A percentile compares a stretch with the other conserved stretches of the same genome.
Evolutionary conservation across 2,329 filamentous ascomycete genomes (phyloP).

Genomic region (Aspergillus sp.): DNA sequence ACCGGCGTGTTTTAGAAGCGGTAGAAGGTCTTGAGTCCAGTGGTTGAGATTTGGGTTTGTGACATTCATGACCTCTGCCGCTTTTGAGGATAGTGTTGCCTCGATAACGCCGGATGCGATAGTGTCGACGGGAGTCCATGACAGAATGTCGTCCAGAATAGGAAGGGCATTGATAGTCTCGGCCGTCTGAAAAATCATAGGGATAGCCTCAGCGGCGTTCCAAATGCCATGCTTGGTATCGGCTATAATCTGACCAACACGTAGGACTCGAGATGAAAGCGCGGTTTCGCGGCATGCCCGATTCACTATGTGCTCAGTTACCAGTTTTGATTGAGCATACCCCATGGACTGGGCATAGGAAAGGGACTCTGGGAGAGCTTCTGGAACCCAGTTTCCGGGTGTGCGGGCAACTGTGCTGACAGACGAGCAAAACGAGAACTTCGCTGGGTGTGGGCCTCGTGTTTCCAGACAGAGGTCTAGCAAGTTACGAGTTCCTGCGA

Average conservation of each 20-base stretch:
- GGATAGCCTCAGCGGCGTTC: slow-evolving; percentile 16
- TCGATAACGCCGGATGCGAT: slow-evolving; percentile 38
- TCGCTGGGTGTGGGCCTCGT: slow-evolving; percentile 28
- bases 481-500: slow-evolving; percentile 49
- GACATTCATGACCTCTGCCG: slow-evolving; percentile 41
- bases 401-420: slow-evolving; percentile 20
- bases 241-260: slow-evolving; percentile 36
- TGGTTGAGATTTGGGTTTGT: slow-evolving; percentile 50
- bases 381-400: slow-evolving; percentile 4
- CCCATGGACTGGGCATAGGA: slow-evolving; percentile 25
- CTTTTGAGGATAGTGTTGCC: slow-evolving; percentile 17
- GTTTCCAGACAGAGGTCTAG: slow-evolving; percentile 38
- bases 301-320: slow-evolving; percentile 32
- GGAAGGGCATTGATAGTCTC: slow-evolving; percentile 48
- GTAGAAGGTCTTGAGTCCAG: slow-evolving; percentile 50
- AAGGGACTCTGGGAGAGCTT: slow-evolving; percentile 4
- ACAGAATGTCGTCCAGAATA: slow-evolving; percentile 42
- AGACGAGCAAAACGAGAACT: slow-evolving; percentile 36
- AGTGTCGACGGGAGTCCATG: slow-evolving; percentile 48
- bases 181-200: slow-evolving; percentile 50
- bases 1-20: slow-evolving; percentile 50
- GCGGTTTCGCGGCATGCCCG: slow-evolving; percentile 17
- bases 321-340: slow-evolving; percentile 35
- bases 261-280: slow-evolving; percentile 23
- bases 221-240: slow-evolving; percentile 24